phyloP scores from a whole-genome alignment of 805 yeast species.

The Metschnikowia vanudenii region DNA sequence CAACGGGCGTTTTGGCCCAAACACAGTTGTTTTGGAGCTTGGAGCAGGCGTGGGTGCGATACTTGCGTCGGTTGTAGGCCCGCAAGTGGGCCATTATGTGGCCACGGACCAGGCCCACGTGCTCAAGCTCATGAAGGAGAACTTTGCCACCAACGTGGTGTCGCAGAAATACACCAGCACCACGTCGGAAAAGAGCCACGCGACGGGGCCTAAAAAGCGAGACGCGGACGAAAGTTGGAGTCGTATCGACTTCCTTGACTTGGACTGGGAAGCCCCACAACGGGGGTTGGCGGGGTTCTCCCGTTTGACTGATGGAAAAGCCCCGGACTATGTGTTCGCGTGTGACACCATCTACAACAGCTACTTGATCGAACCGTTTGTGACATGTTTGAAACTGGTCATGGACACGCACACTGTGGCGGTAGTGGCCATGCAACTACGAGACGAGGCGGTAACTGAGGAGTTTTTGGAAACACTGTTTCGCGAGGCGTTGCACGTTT shows the following conservation, averaged over 20 bases:
- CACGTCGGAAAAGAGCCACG: slow-evolving; percentile 7
- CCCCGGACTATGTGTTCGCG: slow-evolving; percentile 52
- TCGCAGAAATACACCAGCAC: slow-evolving; percentile 11
- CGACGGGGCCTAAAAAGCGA: slow-evolving; percentile 2
- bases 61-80: slow-evolving; percentile 41
- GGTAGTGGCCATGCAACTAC: slow-evolving; percentile 49
- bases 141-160: slow-evolving; percentile 42
- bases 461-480: slow-evolving; percentile 39
- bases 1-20: slow-evolving; percentile 6
- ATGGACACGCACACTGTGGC: slow-evolving; percentile 32
- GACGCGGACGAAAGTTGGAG: slow-evolving; percentile 9
- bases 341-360: slow-evolving; percentile 69
- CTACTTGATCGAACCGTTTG: slow-evolving; percentile 50
- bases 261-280: slow-evolving; percentile 59
- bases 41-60: slow-evolving; percentile 65
- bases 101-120: slow-evolving; percentile 61
- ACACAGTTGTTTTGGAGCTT: slow-evolving; percentile 46
- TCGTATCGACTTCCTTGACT: slow-evolving; percentile 46
- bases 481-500: slow-evolving; percentile 33
- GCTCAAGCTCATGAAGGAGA: slow-evolving; percentile 47
- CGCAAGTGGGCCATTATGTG: slow-evolving; percentile 35
- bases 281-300: slow-evolving; percentile 27
- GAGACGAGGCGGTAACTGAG: slow-evolving; percentile 52
- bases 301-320: slow-evolving; percentile 8
- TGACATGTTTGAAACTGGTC: slow-evolving; percentile 40